phyloP scores from a whole-genome alignment of 139 green algal genomes.

The Micractinium sp. region DNA sequence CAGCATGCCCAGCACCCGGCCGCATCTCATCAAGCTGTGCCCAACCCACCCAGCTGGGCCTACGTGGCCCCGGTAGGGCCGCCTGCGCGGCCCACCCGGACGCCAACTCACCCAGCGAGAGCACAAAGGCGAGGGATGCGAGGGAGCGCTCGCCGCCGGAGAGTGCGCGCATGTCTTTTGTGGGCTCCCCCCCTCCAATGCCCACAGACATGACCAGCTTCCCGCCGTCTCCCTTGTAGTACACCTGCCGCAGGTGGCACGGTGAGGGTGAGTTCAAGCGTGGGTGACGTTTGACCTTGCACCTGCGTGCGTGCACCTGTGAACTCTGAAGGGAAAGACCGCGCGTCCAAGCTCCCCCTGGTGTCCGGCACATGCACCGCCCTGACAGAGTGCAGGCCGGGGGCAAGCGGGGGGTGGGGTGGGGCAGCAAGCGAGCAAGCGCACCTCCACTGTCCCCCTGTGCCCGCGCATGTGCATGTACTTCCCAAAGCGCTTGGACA shows the following conservation, averaged over 20 bases:
- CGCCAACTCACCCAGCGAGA: slow-evolving; percentile 77
- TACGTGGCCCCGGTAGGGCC: no score
- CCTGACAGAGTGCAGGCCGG: no score
- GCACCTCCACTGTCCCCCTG: slow-evolving; percentile 52
- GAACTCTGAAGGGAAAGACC: no score
- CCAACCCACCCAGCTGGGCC: neutral
- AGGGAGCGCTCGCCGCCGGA: slow-evolving; percentile 91
- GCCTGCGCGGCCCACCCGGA: neutral
- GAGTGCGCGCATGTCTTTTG: slow-evolving; percentile 67
- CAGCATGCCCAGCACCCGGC: no score
- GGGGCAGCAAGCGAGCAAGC: neutral
- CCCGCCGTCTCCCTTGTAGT: neutral
- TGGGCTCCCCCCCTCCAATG: neutral
- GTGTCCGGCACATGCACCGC: no score
- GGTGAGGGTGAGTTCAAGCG: neutral
- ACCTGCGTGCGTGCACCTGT: no score
- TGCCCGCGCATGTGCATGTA: slow-evolving; percentile 53
- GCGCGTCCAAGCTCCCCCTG: no score
- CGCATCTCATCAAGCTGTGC: no score
- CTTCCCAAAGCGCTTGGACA: slow-evolving; percentile 23
- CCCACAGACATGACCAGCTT: slow-evolving; percentile 11
- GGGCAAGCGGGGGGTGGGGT: neutral
- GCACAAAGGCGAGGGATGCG: slow-evolving; percentile 85
- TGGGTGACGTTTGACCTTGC: no score
- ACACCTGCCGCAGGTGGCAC: neutral